phyloP scores from a whole-genome alignment of 352 stramenopile genomes.

The Globisporangium polare region DNA sequence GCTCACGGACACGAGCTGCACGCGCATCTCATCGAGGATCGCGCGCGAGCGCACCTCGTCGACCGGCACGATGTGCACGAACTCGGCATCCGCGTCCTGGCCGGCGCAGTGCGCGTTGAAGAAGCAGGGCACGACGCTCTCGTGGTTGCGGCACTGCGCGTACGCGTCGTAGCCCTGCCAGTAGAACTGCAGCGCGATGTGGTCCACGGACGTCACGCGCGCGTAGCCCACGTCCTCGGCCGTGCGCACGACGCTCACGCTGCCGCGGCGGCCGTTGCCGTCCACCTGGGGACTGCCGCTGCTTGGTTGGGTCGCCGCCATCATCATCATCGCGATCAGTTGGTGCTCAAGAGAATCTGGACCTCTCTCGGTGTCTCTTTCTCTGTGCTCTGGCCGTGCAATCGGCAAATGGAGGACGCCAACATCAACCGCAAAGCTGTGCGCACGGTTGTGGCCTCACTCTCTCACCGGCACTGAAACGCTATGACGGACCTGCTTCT shows the following conservation, averaged over 20 bases:
- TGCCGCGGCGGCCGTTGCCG: not conserved
- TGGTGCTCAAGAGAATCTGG: not conserved
- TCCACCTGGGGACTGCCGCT: not conserved
- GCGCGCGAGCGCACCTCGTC: slow-evolving; percentile 45
- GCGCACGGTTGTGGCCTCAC: not conserved
- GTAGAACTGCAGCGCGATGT: slow-evolving; percentile 58
- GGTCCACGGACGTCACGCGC: slow-evolving; percentile 40
- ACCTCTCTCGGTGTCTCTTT: not conserved
- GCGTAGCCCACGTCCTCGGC: slow-evolving; percentile 16
- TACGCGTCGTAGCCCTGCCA: slow-evolving; percentile 69
- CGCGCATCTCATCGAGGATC: slow-evolving; percentile 57
- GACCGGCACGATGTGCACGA: slow-evolving; percentile 55
- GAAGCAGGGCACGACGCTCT: slow-evolving; percentile 53
- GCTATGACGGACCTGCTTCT: not conserved
- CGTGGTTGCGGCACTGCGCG: slow-evolving; percentile 37
- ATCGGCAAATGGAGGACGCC: not conserved
- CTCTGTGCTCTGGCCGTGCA: not conserved
- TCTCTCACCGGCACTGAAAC: not conserved
- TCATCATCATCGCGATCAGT: slow-evolving; percentile 3
- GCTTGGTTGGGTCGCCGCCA: not conserved
- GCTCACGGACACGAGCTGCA: slow-evolving; percentile 49
- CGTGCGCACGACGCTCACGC: slow-evolving; percentile 13
- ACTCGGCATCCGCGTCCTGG: slow-evolving; percentile 33
- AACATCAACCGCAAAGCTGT: not conserved
- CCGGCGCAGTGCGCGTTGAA: slow-evolving; percentile 48